A percentile compares a stretch with the other conserved stretches of the same genome.
Conservation (phyloP, 495 filamentous ascomycete genomes). For the Tirmania nivea region DNA sequence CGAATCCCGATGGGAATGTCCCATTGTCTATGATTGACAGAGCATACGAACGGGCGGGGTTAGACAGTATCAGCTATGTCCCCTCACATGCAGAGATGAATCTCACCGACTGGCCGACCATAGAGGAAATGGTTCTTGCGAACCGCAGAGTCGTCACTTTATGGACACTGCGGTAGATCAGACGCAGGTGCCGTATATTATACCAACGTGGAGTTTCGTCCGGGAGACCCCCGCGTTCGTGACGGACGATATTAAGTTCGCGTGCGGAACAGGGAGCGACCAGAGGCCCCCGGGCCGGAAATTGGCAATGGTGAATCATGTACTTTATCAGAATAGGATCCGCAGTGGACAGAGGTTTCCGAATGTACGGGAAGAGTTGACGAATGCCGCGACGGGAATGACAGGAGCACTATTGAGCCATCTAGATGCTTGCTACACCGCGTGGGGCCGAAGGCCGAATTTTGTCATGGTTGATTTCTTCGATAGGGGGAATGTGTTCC, state of each 20-base stretch:
- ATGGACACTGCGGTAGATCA: slow-evolving; percentile 32
- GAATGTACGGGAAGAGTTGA: not conserved
- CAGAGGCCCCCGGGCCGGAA: slow-evolving; percentile 3
- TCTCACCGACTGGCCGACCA: slow-evolving; percentile 38
- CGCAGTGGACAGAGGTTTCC: not conserved
- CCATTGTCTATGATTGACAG: slow-evolving; percentile 28
- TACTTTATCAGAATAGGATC: not conserved
- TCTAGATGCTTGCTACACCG: not conserved
- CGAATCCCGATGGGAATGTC: slow-evolving; percentile 38
- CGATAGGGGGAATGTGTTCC: not conserved
- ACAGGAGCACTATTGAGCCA: not conserved
- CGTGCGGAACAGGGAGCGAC: slow-evolving; percentile 43
- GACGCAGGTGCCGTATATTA: slow-evolving; percentile 34
- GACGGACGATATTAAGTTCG: slow-evolving; percentile 28
- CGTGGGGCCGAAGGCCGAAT: not conserved
- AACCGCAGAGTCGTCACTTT: slow-evolving; percentile 44
- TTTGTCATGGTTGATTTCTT: not conserved
- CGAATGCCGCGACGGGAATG: not conserved
- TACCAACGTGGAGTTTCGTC: slow-evolving; percentile 44
- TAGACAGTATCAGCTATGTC: slow-evolving; percentile 36
- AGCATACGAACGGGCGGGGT: slow-evolving; percentile 31
- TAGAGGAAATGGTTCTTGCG: slow-evolving; percentile 35
- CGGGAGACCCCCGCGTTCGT: slow-evolving; percentile 50
- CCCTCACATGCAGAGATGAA: slow-evolving; percentile 22
- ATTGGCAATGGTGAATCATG: not conserved